These are phyloP conservation scores for Ophiostoma australiae DNA, from an alignment of 2,329 filamentous ascomycete genomes.

Conservation along the genomic window DNA sequence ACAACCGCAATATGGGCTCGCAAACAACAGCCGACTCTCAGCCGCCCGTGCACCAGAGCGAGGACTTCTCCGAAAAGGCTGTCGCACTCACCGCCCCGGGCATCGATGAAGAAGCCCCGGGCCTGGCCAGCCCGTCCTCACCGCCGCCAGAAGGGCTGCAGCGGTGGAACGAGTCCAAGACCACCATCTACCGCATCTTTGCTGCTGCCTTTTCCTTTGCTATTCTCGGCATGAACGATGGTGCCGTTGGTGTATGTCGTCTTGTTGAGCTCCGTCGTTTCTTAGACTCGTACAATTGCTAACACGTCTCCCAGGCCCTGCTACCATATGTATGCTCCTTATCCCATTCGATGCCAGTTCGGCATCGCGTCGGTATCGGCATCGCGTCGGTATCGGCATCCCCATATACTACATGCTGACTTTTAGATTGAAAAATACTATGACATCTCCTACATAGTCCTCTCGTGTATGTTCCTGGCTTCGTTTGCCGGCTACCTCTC, in stretches of 20 bases:
- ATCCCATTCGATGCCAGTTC: neutral
- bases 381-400: neutral
- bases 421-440: constrained; percentile 58
- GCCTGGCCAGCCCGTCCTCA: neutral
- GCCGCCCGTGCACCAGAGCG: neutral
- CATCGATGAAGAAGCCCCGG: constrained; percentile 25
- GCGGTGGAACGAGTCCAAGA: constrained; percentile 58
- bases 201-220: constrained; percentile 58
- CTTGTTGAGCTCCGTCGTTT: neutral
- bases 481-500: constrained; percentile 61
- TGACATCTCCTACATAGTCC: constrained; percentile 54
- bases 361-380: neutral
- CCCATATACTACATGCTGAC: neutral
- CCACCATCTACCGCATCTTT: constrained; percentile 55
- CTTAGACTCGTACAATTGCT: constrained; percentile 5
- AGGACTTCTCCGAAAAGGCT: neutral
- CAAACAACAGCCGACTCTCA: neutral
- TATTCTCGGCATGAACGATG: constrained; percentile 66
- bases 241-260: constrained; percentile 51
- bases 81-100: neutral
- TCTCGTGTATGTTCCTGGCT: constrained; percentile 63
- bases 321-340: constrained; percentile 42
- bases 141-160: constrained; percentile 36
- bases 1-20: neutral
- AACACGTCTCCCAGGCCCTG: constrained; percentile 36